Percentiles rank a stretch among this genome's conserved stretches.
These are phyloP conservation scores for Umbelopsis sp. DNA, from an alignment of 192 early-diverging fungal genomes.

Conservation along the genomic window DNA sequence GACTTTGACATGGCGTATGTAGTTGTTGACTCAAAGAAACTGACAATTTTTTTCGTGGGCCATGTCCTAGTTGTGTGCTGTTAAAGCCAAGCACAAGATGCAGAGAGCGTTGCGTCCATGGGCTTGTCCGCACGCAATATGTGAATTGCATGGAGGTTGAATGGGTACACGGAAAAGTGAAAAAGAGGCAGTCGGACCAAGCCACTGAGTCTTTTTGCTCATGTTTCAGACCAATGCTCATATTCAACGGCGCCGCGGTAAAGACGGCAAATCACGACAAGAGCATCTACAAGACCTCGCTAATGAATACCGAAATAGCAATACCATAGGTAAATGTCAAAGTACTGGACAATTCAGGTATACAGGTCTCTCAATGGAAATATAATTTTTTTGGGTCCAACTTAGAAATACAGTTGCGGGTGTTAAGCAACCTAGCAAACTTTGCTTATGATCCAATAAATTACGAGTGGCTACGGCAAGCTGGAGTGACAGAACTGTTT, in stretches of 20 bases:
- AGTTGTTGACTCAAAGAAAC: not conserved
- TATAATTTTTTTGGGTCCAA: not conserved
- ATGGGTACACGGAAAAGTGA: not conserved
- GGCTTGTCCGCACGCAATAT: not conserved
- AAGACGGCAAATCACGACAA: constrained; percentile 14
- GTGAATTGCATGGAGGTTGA: not conserved
- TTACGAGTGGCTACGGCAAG: constrained; percentile 36
- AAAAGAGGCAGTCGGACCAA: not conserved
- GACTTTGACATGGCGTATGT: too few species aligned
- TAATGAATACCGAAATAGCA: constrained; percentile 28
- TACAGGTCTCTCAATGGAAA: not conserved
- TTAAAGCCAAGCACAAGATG: not conserved
- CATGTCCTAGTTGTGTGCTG: not conserved
- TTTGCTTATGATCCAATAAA: constrained; percentile 63
- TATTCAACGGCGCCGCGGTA: constrained; percentile 27
- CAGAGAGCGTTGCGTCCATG: not conserved
- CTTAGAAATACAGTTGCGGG: constrained; percentile 35
- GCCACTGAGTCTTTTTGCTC: constrained; percentile 4
- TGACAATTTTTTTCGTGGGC: not conserved
- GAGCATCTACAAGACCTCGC: constrained; percentile 29
- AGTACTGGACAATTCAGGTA: not conserved
- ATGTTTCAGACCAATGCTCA: constrained; percentile 37
- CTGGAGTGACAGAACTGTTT: not conserved
- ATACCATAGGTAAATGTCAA: constrained; percentile 17
- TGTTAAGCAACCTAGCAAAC: constrained; percentile 52